Conservation (phyloP, 2,329 filamentous ascomycete genomes). For the Pseudopyrenochaeta lycopersici region DNA sequence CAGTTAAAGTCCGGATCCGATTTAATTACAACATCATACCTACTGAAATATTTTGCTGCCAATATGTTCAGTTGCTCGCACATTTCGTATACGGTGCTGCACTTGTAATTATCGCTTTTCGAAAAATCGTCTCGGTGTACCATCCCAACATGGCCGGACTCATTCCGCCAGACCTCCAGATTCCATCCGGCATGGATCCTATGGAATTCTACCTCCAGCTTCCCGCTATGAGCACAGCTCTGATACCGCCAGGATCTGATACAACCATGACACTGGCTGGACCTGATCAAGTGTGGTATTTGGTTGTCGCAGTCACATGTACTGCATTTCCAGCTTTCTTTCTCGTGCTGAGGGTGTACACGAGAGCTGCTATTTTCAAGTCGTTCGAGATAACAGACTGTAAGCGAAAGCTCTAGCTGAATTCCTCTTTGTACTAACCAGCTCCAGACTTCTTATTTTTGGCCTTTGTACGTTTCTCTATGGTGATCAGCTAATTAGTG, state of each 20-base stretch:
- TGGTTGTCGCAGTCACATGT: conserved; percentile 30
- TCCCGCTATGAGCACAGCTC: conserved; percentile 18
- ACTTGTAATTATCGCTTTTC: no score
- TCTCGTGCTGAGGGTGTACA: conserved; percentile 31
- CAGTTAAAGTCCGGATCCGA: background rate
- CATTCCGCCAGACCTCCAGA: background rate
- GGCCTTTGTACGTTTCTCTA: conserved; percentile 24
- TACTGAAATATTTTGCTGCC: background rate
- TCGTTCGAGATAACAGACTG: conserved; percentile 36
- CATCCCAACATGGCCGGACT: conserved; percentile 1
- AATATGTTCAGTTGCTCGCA: background rate
- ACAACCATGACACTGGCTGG: conserved; percentile 28
- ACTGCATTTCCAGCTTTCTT: conserved; percentile 31
- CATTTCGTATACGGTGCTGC: background rate
- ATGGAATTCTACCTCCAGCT: conserved; percentile 21
- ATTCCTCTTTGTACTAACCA: conserved; percentile 7
- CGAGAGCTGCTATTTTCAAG: conserved; percentile 29
- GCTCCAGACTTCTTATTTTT: conserved; percentile 32
- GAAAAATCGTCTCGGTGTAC: background rate
- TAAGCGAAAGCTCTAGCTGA: conserved; percentile 11
- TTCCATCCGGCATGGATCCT: conserved; percentile 20
- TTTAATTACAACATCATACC: background rate
- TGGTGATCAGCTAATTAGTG: background rate
- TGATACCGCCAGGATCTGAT: conserved; percentile 28
- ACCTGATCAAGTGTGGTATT: conserved; percentile 34